Conservation (phyloP, 1,284 basidiomycete genomes). For the Apiotrichum gracile region DNA sequence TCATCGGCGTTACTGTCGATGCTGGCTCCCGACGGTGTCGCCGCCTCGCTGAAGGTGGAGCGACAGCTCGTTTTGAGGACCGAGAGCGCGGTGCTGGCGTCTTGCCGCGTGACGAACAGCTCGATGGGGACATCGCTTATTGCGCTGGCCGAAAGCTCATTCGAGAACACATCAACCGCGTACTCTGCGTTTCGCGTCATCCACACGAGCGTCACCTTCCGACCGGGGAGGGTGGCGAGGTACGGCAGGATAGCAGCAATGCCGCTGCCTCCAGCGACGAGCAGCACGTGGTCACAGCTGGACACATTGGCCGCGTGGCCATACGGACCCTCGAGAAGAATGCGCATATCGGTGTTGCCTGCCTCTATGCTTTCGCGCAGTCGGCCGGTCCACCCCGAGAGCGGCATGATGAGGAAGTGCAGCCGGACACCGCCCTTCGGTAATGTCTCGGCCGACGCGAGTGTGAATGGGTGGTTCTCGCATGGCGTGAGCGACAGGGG, state of each 20-base stretch:
- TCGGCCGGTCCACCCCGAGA: constrained; percentile 17
- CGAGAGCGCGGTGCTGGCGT: not conserved
- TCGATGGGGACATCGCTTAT: not conserved
- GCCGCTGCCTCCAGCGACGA: constrained; percentile 29
- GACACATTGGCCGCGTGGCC: constrained; percentile 15
- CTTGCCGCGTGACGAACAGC: constrained; percentile 9
- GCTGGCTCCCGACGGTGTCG: not conserved
- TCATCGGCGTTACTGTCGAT: not conserved
- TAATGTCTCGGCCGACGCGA: constrained; percentile 15
- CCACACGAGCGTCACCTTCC: constrained; percentile 22
- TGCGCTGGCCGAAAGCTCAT: constrained; percentile 14
- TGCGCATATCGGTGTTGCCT: not conserved
- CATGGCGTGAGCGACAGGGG: constrained; percentile 19
- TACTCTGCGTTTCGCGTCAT: constrained; percentile 18
- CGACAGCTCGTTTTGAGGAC: not conserved
- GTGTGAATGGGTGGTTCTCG: constrained; percentile 32
- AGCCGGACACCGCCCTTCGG: constrained; percentile 6
- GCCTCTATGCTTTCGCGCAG: not conserved
- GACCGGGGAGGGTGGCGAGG: constrained; percentile 8
- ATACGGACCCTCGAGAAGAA: constrained; percentile 33
- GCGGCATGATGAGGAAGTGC: constrained; percentile 23
- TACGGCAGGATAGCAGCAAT: constrained; percentile 28
- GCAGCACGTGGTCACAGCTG: constrained; percentile 19
- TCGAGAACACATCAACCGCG: constrained; percentile 20
- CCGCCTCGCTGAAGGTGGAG: not conserved